Evolutionary conservation across 441 rosid species (phyloP).

Genomic region (Syzygium syzygioides): DNA sequence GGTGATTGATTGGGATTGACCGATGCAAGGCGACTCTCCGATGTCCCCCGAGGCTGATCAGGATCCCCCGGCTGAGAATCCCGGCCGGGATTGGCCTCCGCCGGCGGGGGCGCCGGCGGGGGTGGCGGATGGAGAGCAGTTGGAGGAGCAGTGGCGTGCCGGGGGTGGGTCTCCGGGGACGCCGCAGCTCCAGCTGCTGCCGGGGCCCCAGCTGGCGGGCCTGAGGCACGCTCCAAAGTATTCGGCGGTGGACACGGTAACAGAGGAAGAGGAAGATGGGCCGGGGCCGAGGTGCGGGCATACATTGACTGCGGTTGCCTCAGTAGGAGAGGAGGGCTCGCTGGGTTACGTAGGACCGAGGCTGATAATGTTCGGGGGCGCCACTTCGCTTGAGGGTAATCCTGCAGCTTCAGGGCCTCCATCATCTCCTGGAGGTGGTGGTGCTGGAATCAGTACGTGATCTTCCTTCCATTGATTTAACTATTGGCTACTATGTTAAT

Average conservation of each 20-base stretch:
- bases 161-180: slow-evolving; percentile 34
- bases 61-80: slow-evolving; percentile 34
- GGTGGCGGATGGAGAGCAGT: slow-evolving; percentile 42
- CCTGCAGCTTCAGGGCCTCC: slow-evolving; percentile 85
- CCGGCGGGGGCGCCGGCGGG: slow-evolving; percentile 20
- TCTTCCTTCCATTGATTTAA: background rate
- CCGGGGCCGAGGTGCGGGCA: slow-evolving; percentile 98
- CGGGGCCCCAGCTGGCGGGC: slow-evolving; percentile 33
- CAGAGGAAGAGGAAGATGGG: slow-evolving; percentile 90
- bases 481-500: background rate
- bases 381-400: slow-evolving; percentile 96
- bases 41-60: slow-evolving; percentile 67
- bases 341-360: slow-evolving; percentile 80
- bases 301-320: slow-evolving; percentile 86
- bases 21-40: slow-evolving; percentile 77
- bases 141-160: slow-evolving; percentile 18
- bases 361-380: slow-evolving; percentile 91
- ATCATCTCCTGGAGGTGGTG: slow-evolving; percentile 90
- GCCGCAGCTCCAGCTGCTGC: slow-evolving; percentile 23
- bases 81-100: background rate
- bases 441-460: slow-evolving; percentile 86
- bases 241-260: slow-evolving; percentile 65
- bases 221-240: slow-evolving; percentile 91
- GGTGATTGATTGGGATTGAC: slow-evolving; percentile 25
- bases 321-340: slow-evolving; percentile 91